Evolutionary conservation across 75 land plant genomes (phyloP).

Genomic region (Azolla pinnata): DNA sequence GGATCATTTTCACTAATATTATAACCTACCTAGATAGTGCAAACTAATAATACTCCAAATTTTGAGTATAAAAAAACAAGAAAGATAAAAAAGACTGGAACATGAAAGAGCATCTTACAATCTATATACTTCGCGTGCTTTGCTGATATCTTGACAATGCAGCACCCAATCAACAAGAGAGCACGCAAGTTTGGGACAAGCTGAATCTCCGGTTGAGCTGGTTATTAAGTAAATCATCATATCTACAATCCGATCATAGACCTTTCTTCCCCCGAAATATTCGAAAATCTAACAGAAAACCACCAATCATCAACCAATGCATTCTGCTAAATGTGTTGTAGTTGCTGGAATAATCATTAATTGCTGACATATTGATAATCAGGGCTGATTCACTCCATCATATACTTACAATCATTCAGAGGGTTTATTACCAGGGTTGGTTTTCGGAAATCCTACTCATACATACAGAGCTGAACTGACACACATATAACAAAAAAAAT

Average conservation of each 20-base stretch:
- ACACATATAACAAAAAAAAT: too few species aligned
- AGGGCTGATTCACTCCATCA: too few species aligned
- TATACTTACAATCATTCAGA: too few species aligned
- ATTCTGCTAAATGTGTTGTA: too few species aligned
- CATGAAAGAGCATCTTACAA: slow-evolving; percentile 23
- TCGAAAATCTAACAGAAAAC: slow-evolving; percentile 52
- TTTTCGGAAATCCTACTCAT: too few species aligned
- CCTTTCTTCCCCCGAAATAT: slow-evolving; percentile 28
- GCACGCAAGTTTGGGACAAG: slow-evolving; percentile 46
- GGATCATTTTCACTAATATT: too few species aligned
- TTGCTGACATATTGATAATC: too few species aligned
- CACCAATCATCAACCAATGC: slow-evolving; percentile 1
- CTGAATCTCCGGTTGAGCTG: slow-evolving; percentile 29
- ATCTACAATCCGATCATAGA: slow-evolving; percentile 48
- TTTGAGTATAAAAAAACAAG: background rate
- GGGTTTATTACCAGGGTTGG: too few species aligned
- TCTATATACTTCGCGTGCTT: slow-evolving; percentile 58
- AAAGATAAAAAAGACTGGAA: background rate
- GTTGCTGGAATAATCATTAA: too few species aligned
- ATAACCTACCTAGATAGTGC: too few species aligned
- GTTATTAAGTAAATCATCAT: slow-evolving; percentile 27
- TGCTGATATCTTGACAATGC: slow-evolving; percentile 41
- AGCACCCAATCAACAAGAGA: slow-evolving; percentile 47
- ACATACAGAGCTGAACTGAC: too few species aligned
- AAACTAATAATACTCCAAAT: too few species aligned